A percentile compares a stretch with the other conserved stretches of the same genome.
Conservation (phyloP, 371 early-diverging fungal species). For the Sporodiniella umbellata region DNA sequence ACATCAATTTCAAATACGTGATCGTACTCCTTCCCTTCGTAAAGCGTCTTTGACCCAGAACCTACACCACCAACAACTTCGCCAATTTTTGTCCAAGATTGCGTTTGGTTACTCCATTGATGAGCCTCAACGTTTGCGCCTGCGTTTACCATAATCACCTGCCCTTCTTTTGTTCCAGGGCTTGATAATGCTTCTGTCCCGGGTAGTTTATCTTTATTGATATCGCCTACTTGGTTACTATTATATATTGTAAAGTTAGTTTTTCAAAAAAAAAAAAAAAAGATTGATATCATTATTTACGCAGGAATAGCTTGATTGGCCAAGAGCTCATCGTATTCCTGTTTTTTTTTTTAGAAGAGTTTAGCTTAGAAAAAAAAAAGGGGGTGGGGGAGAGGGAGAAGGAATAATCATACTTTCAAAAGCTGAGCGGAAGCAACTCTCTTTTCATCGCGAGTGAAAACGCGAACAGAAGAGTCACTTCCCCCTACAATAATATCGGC, state of each 20-base stretch:
- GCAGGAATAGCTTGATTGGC: slow-evolving; percentile 75
- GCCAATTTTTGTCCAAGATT: slow-evolving; percentile 89
- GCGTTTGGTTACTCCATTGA: slow-evolving; percentile 71
- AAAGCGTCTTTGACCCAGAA: slow-evolving; percentile 55
- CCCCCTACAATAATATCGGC: slow-evolving; percentile 89
- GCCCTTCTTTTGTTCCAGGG: slow-evolving; percentile 82
- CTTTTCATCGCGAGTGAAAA: slow-evolving; percentile 68
- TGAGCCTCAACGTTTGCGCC: slow-evolving; percentile 76
- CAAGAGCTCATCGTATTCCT: slow-evolving; percentile 68
- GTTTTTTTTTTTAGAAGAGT: background rate
- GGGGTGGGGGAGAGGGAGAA: too few species aligned
- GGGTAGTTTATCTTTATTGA: slow-evolving; percentile 81
- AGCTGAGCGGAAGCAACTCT: slow-evolving; percentile 61
- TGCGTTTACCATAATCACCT: slow-evolving; percentile 85
- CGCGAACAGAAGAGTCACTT: slow-evolving; percentile 79
- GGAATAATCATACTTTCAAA: slow-evolving; percentile 37
- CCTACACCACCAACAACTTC: slow-evolving; percentile 93
- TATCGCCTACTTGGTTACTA: slow-evolving; percentile 83
- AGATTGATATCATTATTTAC: too few species aligned
- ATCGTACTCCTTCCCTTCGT: slow-evolving; percentile 92
- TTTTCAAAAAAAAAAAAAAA: too few species aligned
- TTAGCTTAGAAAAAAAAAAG: too few species aligned
- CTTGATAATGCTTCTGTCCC: slow-evolving; percentile 69
- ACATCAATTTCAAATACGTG: slow-evolving; percentile 97
- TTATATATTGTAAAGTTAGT: background rate